Evolutionary conservation across 148 eudicot species (phyloP).

Genomic region (Vaccinium corymbosum): DNA sequence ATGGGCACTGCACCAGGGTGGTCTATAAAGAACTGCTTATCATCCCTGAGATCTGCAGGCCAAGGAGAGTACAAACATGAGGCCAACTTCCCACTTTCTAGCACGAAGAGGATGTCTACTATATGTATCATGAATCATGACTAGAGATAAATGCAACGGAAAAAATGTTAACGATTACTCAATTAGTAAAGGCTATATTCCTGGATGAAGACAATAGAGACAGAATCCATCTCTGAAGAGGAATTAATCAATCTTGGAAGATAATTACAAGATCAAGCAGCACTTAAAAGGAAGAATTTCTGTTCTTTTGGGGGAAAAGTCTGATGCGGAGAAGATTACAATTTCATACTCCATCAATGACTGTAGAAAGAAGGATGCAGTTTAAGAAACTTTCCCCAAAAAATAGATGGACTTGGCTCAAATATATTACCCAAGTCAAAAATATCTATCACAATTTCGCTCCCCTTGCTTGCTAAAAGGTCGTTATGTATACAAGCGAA

Average conservation of each 20-base stretch:
- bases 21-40: slow-evolving; percentile 57
- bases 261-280: neutral
- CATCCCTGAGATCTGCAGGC: slow-evolving; percentile 74
- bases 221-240: neutral
- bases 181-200: neutral
- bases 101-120: neutral
- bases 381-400: neutral
- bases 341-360: neutral
- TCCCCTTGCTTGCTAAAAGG: neutral
- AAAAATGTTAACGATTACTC: neutral
- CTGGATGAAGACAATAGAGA: neutral
- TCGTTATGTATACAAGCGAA: neutral
- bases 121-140: neutral
- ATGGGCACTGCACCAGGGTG: slow-evolving; percentile 40
- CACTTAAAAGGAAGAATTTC: neutral
- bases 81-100: neutral
- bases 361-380: neutral
- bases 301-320: neutral
- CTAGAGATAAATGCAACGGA: neutral
- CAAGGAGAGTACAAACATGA: slow-evolving; percentile 1
- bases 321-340: neutral
- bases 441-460: neutral
- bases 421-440: neutral
- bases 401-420: neutral
- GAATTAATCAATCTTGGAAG: neutral